Conservation (phyloP, 2,329 filamentous ascomycete species). For the Diaporthe australafricana region DNA sequence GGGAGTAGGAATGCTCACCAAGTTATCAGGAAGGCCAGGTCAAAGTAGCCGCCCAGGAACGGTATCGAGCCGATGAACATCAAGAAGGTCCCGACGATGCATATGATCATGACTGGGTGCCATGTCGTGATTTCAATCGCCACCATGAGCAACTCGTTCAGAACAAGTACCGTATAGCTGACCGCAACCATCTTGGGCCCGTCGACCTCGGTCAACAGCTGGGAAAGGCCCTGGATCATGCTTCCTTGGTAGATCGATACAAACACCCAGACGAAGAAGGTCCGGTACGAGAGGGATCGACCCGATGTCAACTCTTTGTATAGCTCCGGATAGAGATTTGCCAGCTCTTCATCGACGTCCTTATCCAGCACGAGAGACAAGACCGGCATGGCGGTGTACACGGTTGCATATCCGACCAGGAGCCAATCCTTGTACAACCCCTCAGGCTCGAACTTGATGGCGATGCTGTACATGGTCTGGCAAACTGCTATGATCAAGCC, state of each 20-base stretch:
- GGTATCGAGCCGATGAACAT: constrained; percentile 87
- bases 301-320: constrained; percentile 97
- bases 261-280: constrained; percentile 96
- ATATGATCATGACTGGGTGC: constrained; percentile 92
- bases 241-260: constrained; percentile 96
- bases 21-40: constrained; percentile 81
- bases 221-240: constrained; percentile 94
- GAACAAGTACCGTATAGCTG: constrained; percentile 88
- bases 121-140: constrained; percentile 96
- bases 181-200: constrained; percentile 85
- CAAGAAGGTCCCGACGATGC: constrained; percentile 83
- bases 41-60: constrained; percentile 90
- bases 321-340: constrained; percentile 94
- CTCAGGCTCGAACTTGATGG: constrained; percentile 90
- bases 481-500: constrained; percentile 95
- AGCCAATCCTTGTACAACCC: constrained; percentile 97
- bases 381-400: constrained; percentile 94
- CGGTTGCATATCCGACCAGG: constrained; percentile 93
- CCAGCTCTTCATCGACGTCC: constrained; percentile 93
- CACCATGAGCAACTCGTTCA: constrained; percentile 98
- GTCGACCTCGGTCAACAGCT: constrained; percentile 85
- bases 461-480: constrained; percentile 97
- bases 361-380: constrained; percentile 94
- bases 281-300: constrained; percentile 87
- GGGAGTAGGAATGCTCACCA: constrained; percentile 57